phyloP scores from a whole-genome alignment of 108 stramenopile genomes.

The Stephanodiscus minutulus region DNA sequence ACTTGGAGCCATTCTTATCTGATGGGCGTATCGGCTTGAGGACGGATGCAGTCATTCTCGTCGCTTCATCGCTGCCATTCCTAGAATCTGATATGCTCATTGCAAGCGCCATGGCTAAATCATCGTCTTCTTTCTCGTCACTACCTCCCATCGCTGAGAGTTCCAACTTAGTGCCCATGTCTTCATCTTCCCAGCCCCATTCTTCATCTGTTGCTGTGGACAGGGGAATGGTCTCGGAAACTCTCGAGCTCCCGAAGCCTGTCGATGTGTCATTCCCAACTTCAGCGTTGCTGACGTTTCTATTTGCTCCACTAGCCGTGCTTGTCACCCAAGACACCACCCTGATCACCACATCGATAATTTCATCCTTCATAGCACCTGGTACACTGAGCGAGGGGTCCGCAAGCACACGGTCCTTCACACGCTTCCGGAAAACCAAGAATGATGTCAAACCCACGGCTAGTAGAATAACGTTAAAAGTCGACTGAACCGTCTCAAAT shows the following conservation, averaged over 20 bases:
- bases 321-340: conserved; percentile 11
- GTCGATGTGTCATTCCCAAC: background rate
- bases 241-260: background rate
- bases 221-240: conserved; percentile 35
- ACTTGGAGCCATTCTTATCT: conserved; percentile 3
- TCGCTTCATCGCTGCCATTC: background rate
- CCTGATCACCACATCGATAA: conserved; percentile 10
- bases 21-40: background rate
- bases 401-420: conserved; percentile 24
- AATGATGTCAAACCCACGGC: conserved; percentile 30
- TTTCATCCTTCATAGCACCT: conserved; percentile 34
- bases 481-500: conserved; percentile 37
- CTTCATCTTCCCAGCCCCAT: conserved; percentile 52
- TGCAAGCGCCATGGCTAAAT: conserved; percentile 46
- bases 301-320: background rate
- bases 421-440: conserved; percentile 38
- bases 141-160: conserved; percentile 34
- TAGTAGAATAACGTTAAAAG: conserved; percentile 32
- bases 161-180: conserved; percentile 29
- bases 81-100: conserved; percentile 44
- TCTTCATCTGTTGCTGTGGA: conserved; percentile 52
- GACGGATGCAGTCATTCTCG: background rate
- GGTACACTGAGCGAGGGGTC: conserved; percentile 17
- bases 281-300: background rate
- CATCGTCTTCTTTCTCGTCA: conserved; percentile 41